Evolutionary conservation across 352 stramenopile genomes (phyloP), one percentile per base, ranked within the genome.

Genomic region (Globisporangium recalcitrans): DNA sequence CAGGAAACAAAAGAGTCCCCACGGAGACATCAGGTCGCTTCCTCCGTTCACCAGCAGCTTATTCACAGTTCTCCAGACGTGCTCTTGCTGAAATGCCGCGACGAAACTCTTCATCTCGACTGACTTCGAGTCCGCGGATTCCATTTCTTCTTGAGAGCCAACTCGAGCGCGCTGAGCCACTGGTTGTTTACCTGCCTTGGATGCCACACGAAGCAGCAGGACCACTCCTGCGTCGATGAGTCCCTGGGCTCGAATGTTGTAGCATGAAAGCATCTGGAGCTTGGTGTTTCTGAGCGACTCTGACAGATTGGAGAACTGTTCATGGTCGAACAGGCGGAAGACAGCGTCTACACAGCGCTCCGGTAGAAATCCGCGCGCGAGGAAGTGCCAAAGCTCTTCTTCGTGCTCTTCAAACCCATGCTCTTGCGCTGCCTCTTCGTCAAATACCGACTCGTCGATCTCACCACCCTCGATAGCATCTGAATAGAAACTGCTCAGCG

Each of bases 1-100:
- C 27, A 96, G 71, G 19, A 93, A 86, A 55, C 77, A 95, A 58
- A 94, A 91, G 11, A 95, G 64, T 0, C 88, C 88, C 80, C 76
- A 92, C 1, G 88, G 88, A 6, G 86, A 96, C 44, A 96, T 47
- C 5, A 90, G 62, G 55, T 91, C 77, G 54, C 71, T 69, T 24
- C 87, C 85, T 16, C 82, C 67, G 63, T 42, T 69, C 53, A 54
- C 51, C 40, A 88, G 68, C 65, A 95, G 72, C 34, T 66, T 63
- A 34, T 65, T 72, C 19, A 91, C 62, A 26, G 70, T 68, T 66
- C 71, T 49, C 85, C 85, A 95, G 6, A 88, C 68, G 4, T 60
- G 54, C 1, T 68, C 63, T 9, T 70, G 65, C 32, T 78, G 56
- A 42, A 93, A 87, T 1, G 78, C 63, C 0, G 47, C 63, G 22